Evolutionary conservation across 352 stramenopile genomes (phyloP), one percentile per base, ranked within the genome.

Genomic region (Phytophthora brassicae): DNA sequence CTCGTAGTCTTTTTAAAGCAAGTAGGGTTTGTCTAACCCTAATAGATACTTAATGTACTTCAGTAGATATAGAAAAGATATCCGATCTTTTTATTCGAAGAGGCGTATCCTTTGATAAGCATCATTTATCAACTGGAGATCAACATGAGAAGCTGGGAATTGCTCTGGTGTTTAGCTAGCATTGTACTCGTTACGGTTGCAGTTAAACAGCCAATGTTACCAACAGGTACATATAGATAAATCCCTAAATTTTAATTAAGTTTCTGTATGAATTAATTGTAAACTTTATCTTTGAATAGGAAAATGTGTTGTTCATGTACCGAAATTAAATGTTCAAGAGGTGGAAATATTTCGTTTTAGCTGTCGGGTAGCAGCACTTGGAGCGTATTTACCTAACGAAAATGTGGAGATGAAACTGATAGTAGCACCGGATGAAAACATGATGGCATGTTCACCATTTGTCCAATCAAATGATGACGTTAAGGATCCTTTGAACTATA

Each of bases 1-100:
- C 66, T 95, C n/a, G 50, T 80, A 24, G 61, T 59, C 5, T 91
- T 92, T 42, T 55, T 92, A 24, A 68, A 58, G 14, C 72, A 81
- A 35, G 76, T 64, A 17, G 75, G 63, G 6, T 87, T 89, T 41
- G 13, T 75, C 13, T 43, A 60, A 12, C 16, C 45, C 4, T 66
- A 69, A 73, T 73, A 73, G 50, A 72, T 38, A 45, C 31, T 56
- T 53, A 41, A 44, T 16, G 46, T 50, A 16, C 19, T 29, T 41
- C 28, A 4, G 50, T 46, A 42, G 47, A 52, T 64, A 64, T 33
- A 36, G 48, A 45, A 20, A 52, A 51, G 20, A 16, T 24, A 28
- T n/a, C 6, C 44, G 39, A 49, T 49, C 49, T 65, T 60, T 41
- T 45, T 64, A 44, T 67, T 68, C 60, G 60, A 58, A 61, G 61